Conservation (phyloP, 768 basidiomycete species). For the Kwoniella dejecticola region DNA sequence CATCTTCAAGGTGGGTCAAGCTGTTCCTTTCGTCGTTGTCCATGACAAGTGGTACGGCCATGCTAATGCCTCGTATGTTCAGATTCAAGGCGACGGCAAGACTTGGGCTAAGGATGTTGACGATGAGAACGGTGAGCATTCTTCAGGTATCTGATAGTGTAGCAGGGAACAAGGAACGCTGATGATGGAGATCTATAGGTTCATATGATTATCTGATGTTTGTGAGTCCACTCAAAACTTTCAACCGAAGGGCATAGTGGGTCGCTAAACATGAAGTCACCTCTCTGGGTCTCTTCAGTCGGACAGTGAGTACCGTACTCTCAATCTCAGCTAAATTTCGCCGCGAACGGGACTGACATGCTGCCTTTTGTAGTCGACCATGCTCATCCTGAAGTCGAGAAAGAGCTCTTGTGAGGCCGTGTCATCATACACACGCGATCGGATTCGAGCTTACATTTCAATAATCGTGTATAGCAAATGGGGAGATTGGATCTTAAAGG, state of each 20-base stretch:
- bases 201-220: conserved; percentile 55
- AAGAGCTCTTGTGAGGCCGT: conserved; percentile 62
- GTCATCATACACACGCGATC: background rate
- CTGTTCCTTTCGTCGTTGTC: conserved; percentile 19
- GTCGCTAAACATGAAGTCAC: background rate
- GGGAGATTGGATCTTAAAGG: conserved; percentile 74
- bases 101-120: conserved; percentile 83
- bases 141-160: background rate
- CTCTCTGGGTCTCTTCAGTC: conserved; percentile 9
- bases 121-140: conserved; percentile 73
- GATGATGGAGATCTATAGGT: conserved; percentile 27
- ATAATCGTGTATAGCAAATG: conserved; percentile 58
- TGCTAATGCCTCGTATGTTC: too few species aligned
- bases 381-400: conserved; percentile 73
- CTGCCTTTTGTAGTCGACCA: conserved; percentile 64
- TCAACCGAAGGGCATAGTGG: too few species aligned
- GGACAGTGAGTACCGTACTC: conserved; percentile 23
- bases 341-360: too few species aligned
- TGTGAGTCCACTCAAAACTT: conserved; percentile 26
- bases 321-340: too few species aligned
- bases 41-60: too few species aligned
- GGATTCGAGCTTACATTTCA: background rate
- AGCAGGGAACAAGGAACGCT: too few species aligned
- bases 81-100: conserved; percentile 68
- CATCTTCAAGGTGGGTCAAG: conserved; percentile 60